These are phyloP conservation scores for Carnegiea gigantea DNA, from an alignment of 179 eudicot species.

Conservation along the genomic window DNA sequence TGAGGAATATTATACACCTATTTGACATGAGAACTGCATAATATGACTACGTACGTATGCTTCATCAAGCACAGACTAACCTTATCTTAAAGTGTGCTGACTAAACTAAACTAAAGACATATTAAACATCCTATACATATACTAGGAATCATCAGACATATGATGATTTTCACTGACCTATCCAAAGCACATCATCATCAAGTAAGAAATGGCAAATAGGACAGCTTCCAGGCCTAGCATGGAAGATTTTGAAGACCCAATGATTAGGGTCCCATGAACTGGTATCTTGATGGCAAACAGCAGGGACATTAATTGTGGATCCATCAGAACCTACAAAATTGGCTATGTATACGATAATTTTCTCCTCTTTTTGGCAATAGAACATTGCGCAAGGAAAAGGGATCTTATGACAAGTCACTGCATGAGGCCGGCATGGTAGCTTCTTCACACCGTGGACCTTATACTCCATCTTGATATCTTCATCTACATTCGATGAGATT, in stretches of 20 bases:
- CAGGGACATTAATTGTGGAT: slow-evolving; percentile 48
- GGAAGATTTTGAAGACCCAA: slow-evolving; percentile 6
- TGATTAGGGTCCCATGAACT: slow-evolving; percentile 47
- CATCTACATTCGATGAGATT: slow-evolving; percentile 39
- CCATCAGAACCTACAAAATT: slow-evolving; percentile 41
- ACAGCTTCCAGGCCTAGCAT: slow-evolving; percentile 43
- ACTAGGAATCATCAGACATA: no score
- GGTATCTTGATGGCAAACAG: slow-evolving; percentile 62
- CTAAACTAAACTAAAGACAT: no score
- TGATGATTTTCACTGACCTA: slow-evolving; percentile 23
- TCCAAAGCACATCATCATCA: slow-evolving; percentile 64
- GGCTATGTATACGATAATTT: slow-evolving; percentile 40
- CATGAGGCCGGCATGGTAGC: slow-evolving; percentile 27
- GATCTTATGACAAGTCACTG: slow-evolving; percentile 60
- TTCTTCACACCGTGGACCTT: slow-evolving; percentile 35
- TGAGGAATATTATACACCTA: no score
- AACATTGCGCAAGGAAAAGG: slow-evolving; percentile 60
- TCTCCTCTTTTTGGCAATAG: slow-evolving; percentile 52
- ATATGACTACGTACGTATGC: no score
- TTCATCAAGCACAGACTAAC: no score
- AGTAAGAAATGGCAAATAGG: slow-evolving; percentile 69
- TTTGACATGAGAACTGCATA: no score
- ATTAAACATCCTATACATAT: neutral
- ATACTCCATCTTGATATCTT: slow-evolving; percentile 26
- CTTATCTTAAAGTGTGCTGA: no score